Conservation (phyloP, 768 basidiomycete genomes). For the Paxillus involutus region DNA sequence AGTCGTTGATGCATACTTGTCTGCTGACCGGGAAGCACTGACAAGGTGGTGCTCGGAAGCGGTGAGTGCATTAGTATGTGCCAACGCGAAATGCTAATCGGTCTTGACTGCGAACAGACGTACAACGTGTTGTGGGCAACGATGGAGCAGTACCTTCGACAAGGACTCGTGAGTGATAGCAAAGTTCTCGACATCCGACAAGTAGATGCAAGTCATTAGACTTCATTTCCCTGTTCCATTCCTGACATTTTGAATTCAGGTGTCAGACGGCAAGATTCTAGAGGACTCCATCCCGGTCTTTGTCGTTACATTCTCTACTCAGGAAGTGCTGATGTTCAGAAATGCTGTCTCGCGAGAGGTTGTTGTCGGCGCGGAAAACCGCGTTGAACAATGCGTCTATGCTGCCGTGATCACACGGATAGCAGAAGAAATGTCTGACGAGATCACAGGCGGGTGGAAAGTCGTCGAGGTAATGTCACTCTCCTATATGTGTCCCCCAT, state of each 20-base stretch:
- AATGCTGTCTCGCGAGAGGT: constrained; percentile 89
- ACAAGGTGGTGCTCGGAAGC: constrained; percentile 95
- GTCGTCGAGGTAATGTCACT: constrained; percentile 76
- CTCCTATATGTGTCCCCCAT: neutral
- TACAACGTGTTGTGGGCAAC: constrained; percentile 99
- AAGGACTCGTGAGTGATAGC: constrained; percentile 89
- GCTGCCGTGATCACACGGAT: constrained; percentile 88
- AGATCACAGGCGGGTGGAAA: constrained; percentile 98
- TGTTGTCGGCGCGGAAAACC: constrained; percentile 81
- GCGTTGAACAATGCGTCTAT: constrained; percentile 92
- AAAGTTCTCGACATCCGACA: constrained; percentile 96
- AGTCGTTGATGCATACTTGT: constrained; percentile 93
- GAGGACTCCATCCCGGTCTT: constrained; percentile 91
- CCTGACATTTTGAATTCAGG: constrained; percentile 39
- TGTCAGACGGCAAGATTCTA: constrained; percentile 83
- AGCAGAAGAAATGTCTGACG: constrained; percentile 85
- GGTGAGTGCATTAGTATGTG: constrained; percentile 47
- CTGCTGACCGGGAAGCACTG: constrained; percentile 83
- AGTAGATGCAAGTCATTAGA: constrained; percentile 73
- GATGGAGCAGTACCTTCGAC: constrained; percentile 89
- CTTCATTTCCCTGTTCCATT: neutral
- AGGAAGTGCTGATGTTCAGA: constrained; percentile 90
- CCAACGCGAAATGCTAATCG: neutral
- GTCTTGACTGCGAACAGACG: constrained; percentile 50
- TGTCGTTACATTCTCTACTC: constrained; percentile 88